Evolutionary conservation across 73 alveolate genomes (phyloP), one percentile per base, ranked within the genome.

Genomic region (Strombidium stylifer): DNA sequence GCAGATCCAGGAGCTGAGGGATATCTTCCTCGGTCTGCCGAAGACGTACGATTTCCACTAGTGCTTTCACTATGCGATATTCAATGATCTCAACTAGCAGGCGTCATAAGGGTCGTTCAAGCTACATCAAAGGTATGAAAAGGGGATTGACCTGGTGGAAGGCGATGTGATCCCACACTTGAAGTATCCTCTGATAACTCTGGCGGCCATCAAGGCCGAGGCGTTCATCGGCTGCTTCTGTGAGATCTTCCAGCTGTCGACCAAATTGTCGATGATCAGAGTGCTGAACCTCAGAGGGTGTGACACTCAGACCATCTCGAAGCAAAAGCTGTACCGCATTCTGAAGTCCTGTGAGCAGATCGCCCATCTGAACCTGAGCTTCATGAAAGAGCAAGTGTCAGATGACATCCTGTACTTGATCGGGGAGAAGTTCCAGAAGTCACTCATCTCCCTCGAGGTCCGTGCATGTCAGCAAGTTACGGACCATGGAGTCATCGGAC

Each of bases 401-500:
- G 90, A 79, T 39, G 84, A 68, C 21, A 50, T 59, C 6, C 53
- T 69, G 2, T 47, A 58, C 16, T 1, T 23, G 25, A 19, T 69
- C 0, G 84, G 80, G 0, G 28, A 30, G 2, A 46, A 48, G 25
- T 69, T 25, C 39, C 28, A 56, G 32, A 30, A 32, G 44, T 58
- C 90, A 15, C 54, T 79, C 19, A 11, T 48, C 1, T 54, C 76
- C 3, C 46, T 79, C 2, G 81, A 79, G 53, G 31, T 79, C 3
- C 28, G 90, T 32, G 57, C 80, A 21, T 79, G 90, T 46, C 10
- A 60, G 14, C 57, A 58, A 24, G 16, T 79, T 48, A 69, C 90
- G 15, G 76, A 60, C 48, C 55, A 69, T 5, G 90, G 90, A 3
- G 37, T 79, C 35, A 69, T 44, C 14, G n/a, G 30, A 19, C 14